Evolutionary conservation across 345 rosid species (phyloP), one percentile per base, ranked within the genome.

Genomic region (Physaria fendleri): DNA sequence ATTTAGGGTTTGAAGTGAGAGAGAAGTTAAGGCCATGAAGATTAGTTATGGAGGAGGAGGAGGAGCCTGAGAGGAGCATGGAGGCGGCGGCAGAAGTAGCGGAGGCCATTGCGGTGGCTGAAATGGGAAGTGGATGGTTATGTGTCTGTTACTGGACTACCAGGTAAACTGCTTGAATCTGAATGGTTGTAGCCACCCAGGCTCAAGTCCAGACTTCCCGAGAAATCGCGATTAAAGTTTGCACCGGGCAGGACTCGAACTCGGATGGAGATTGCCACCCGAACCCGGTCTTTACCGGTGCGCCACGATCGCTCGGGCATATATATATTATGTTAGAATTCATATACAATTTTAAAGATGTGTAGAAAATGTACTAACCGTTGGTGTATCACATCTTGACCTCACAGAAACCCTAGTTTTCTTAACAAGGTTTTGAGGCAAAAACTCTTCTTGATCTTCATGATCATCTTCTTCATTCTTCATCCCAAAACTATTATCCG

Each of bases 61-160:
- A 79, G 11, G 84, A 71, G 34, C 85, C 82, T 2, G 95, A 81
- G 37, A 81, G 68, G 2, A 88, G 78, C 96, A 92, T 92, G 25
- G 85, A 81, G 39, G 93, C 98, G 0, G 98, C 98, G 1, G 96
- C 95, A 1, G 93, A 82, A 42, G 96, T 92, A 46, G 98, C 80
- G 45, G 96, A 88, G 57, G 96, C 96, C 96, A 92, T 88, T n/a
- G 95, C 85, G 0, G 95, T 88, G 32, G 98, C 98, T 8, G 98
- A 75, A 41, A 81, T 49, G 2, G 95, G 81, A 71, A 92, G 98
- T 25, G 88, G 85, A 59, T 92, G 98, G 78, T 83, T 92, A 75
- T 92, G 98, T 33, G 78, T n/a, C n/a, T n/a, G n/a, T n/a, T n/a
- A n/a, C n/a, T n/a, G n/a, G n/a, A n/a, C n/a, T n/a, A n/a, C n/a